phyloP scores from a whole-genome alignment of 2,329 filamentous ascomycete species.

The Dichotomopilus funicola region DNA sequence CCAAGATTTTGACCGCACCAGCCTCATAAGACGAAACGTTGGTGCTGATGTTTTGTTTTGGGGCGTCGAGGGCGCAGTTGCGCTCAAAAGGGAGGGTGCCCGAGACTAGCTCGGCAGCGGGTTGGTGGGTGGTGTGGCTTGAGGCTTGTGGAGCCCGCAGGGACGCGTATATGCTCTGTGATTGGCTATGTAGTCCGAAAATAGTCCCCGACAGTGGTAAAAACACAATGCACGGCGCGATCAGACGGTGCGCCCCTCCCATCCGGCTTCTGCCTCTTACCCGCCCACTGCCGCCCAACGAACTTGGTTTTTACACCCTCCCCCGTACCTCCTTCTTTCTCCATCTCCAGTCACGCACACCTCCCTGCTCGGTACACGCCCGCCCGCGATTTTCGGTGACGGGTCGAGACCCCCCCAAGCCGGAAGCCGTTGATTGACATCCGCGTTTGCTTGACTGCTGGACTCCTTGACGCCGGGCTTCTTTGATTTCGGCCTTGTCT shows the following conservation, averaged over 20 bases:
- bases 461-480: background rate
- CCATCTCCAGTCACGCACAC: slow-evolving; percentile 23
- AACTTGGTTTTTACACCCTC: slow-evolving; percentile 17
- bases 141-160: background rate
- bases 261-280: background rate
- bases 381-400: slow-evolving; percentile 23
- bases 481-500: slow-evolving; percentile 6
- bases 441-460: slow-evolving; percentile 3
- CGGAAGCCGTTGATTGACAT: slow-evolving; percentile 14
- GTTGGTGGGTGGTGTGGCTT: background rate
- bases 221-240: background rate
- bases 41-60: background rate
- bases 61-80: slow-evolving; percentile 2
- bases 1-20: background rate
- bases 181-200: background rate
- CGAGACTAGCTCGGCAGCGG: background rate
- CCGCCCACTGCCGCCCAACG: background rate
- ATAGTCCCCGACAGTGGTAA: background rate
- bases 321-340: slow-evolving; percentile 16
- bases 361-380: slow-evolving; percentile 25
- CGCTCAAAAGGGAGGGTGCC: background rate
- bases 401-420: slow-evolving; percentile 23
- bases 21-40: background rate
- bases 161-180: background rate
- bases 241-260: slow-evolving; percentile 5